These are phyloP conservation scores for Cryptococcus maquisensis DNA, from an alignment of 1,284 basidiomycete species.

Conservation along the genomic window DNA sequence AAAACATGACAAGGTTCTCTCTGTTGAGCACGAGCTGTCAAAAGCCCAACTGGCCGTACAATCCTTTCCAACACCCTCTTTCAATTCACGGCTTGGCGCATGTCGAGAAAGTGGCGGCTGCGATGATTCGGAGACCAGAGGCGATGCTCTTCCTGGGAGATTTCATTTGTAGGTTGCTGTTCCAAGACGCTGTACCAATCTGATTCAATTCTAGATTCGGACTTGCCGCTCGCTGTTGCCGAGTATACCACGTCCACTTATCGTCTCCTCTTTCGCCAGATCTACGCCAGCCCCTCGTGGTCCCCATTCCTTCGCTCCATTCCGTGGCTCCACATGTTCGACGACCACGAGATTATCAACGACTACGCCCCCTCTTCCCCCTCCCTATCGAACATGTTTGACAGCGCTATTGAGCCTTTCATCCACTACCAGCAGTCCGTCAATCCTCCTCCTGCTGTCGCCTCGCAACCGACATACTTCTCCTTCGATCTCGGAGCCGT, in stretches of 20 bases:
- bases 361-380: slow-evolving; percentile 5
- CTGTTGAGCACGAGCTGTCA: slow-evolving; percentile 11
- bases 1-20: not conserved
- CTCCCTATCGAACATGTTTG: not conserved
- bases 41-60: slow-evolving; percentile 13
- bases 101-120: not conserved
- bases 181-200: not conserved
- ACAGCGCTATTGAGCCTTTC: slow-evolving; percentile 7
- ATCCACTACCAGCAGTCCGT: slow-evolving; percentile 5
- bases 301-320: slow-evolving; percentile 2
- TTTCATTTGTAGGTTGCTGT: slow-evolving; percentile 10
- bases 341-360: slow-evolving; percentile 15
- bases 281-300: slow-evolving; percentile 13
- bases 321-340: slow-evolving; percentile 14
- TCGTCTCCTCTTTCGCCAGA: slow-evolving; percentile 10
- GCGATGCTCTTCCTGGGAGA: slow-evolving; percentile 12
- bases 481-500: slow-evolving; percentile 6
- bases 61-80: slow-evolving; percentile 5
- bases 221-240: slow-evolving; percentile 4
- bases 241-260: slow-evolving; percentile 7
- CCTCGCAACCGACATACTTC: slow-evolving; percentile 5
- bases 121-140: slow-evolving; percentile 5
- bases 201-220: slow-evolving; percentile 3
- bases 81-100: slow-evolving; percentile 3
- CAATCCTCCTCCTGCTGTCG: slow-evolving; percentile 3